These are phyloP conservation scores for Penicillium salamii DNA, from an alignment of 495 filamentous ascomycete genomes.

Conservation along the genomic window DNA sequence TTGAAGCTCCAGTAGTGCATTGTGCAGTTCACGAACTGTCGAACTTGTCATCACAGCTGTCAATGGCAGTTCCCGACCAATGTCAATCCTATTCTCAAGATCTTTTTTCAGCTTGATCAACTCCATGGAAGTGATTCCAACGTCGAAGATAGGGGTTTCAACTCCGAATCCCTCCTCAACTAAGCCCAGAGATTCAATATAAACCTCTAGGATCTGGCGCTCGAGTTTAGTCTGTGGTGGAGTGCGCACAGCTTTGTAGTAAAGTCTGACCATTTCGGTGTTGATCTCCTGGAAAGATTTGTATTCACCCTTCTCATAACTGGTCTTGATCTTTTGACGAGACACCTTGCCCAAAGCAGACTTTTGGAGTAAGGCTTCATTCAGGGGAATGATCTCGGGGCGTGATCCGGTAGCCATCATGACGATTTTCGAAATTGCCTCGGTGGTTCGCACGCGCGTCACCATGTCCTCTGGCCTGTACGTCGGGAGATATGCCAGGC, in stretches of 20 bases:
- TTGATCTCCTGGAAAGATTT: constrained; percentile 15
- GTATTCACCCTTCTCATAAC: constrained; percentile 7
- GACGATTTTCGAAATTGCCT: constrained; percentile 8
- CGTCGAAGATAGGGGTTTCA: constrained; percentile 30
- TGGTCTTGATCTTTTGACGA: constrained; percentile 33
- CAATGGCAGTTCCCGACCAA: constrained; percentile 29
- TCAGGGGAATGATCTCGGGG: constrained; percentile 16
- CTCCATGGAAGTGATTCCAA: constrained; percentile 46
- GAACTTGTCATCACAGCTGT: constrained; percentile 41
- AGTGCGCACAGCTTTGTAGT: constrained; percentile 2
- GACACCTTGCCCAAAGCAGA: constrained; percentile 51
- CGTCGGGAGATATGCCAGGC: constrained; percentile 29
- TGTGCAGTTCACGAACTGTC: constrained; percentile 29
- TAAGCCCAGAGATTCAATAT: constrained; percentile 17
- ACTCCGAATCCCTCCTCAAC: constrained; percentile 20
- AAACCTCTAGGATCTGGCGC: constrained; percentile 10
- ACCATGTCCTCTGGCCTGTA: constrained; percentile 10
- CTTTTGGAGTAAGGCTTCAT: constrained; percentile 6
- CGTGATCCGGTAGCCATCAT: constrained; percentile 10
- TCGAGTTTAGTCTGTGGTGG: constrained; percentile 11
- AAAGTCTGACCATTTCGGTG: constrained; percentile 14
- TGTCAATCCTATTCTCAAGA: constrained; percentile 8
- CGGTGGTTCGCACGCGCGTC: constrained; percentile 4
- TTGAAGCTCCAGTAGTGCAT: constrained; percentile 18
- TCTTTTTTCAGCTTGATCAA: constrained; percentile 31